Conservation (phyloP, 805 yeast genomes). For the Yamadazyma philogaea region DNA sequence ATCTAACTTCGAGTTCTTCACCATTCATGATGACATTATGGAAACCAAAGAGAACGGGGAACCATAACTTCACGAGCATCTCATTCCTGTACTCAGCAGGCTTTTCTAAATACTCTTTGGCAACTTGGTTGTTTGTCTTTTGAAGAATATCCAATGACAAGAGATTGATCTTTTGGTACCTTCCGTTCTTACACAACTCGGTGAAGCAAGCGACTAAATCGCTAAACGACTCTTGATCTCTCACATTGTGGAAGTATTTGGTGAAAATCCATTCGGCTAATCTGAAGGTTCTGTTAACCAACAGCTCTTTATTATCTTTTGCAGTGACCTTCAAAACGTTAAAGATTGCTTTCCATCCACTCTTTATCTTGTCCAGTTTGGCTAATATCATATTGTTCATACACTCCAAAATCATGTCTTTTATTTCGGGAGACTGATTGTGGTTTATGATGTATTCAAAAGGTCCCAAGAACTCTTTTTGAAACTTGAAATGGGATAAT, state of each 20-base stretch:
- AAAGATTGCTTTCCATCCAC: slow-evolving; percentile 94
- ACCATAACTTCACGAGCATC: slow-evolving; percentile 62
- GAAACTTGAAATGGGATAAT: slow-evolving; percentile 91
- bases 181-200: slow-evolving; percentile 78
- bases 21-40: slow-evolving; percentile 91
- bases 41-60: slow-evolving; percentile 81
- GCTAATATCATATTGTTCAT: slow-evolving; percentile 79
- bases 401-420: slow-evolving; percentile 88
- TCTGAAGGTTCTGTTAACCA: slow-evolving; percentile 63
- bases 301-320: slow-evolving; percentile 49
- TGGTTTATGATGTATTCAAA: slow-evolving; percentile 75
- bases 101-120: slow-evolving; percentile 35
- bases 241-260: slow-evolving; percentile 59
- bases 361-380: slow-evolving; percentile 68
- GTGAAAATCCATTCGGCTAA: slow-evolving; percentile 60
- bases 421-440: slow-evolving; percentile 66
- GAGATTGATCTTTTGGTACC: slow-evolving; percentile 75
- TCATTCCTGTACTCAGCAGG: slow-evolving; percentile 14
- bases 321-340: slow-evolving; percentile 77
- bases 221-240: slow-evolving; percentile 63
- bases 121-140: slow-evolving; percentile 56
- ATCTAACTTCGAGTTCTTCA: slow-evolving; percentile 89
- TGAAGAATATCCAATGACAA: slow-evolving; percentile 76
- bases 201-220: slow-evolving; percentile 74
- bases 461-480: slow-evolving; percentile 88